Evolutionary conservation across 495 filamentous ascomycete species (phyloP).

Genomic region (Daldinia childiae): DNA sequence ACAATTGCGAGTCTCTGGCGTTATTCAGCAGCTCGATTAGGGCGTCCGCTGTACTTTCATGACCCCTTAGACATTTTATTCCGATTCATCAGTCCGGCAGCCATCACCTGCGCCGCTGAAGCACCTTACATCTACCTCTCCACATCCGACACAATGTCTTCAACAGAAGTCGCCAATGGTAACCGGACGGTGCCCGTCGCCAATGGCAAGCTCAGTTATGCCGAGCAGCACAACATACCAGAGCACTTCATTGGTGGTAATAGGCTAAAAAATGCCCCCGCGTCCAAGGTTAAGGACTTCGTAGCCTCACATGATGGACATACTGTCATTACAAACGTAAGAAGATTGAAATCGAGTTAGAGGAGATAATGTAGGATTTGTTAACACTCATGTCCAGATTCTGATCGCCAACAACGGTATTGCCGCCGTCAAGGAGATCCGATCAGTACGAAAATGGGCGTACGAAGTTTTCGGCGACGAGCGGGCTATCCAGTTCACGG

Average conservation of each 20-base stretch:
- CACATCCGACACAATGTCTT: constrained; percentile 50
- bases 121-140: constrained; percentile 32
- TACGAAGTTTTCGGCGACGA: constrained; percentile 99
- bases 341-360: constrained; percentile 33
- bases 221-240: constrained; percentile 80
- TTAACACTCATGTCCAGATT: constrained; percentile 66
- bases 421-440: constrained; percentile 98
- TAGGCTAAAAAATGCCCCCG: constrained; percentile 76
- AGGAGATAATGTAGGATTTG: not conserved
- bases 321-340: constrained; percentile 96
- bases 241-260: constrained; percentile 97
- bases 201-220: constrained; percentile 66
- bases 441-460: constrained; percentile 99
- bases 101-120: constrained; percentile 22
- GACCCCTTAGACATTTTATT: constrained; percentile 42
- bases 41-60: constrained; percentile 43
- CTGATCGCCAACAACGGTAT: constrained; percentile 99
- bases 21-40: constrained; percentile 42
- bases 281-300: constrained; percentile 92
- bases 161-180: constrained; percentile 56
- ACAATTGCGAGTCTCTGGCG: constrained; percentile 40
- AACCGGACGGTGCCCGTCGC: constrained; percentile 53
- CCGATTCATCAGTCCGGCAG: constrained; percentile 30
- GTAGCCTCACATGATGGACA: constrained; percentile 89
- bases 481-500: constrained; percentile 97